Conservation (phyloP, 2,329 filamentous ascomycete species). For the Trichoderma sp. region DNA sequence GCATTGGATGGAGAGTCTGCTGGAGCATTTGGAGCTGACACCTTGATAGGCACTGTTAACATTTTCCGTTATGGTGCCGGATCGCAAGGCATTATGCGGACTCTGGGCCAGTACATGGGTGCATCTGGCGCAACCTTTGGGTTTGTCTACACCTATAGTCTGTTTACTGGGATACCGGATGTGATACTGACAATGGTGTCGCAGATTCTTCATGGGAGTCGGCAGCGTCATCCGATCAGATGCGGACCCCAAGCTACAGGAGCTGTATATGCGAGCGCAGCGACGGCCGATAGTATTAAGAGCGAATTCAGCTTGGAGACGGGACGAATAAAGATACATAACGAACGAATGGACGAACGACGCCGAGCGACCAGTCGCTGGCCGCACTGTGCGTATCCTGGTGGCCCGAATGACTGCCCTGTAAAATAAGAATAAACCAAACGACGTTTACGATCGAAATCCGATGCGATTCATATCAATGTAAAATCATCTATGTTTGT, state of each 20-base stretch:
- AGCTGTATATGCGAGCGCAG: slow-evolving; percentile 73
- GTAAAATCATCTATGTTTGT: slow-evolving; percentile 3
- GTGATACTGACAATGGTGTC: slow-evolving; percentile 23
- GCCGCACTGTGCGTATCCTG: background rate
- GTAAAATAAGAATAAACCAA: slow-evolving; percentile 17
- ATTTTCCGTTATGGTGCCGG: slow-evolving; percentile 95
- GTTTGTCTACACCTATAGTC: slow-evolving; percentile 34
- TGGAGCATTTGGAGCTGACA: slow-evolving; percentile 2
- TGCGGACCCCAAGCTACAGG: slow-evolving; percentile 69
- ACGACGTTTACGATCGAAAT: slow-evolving; percentile 13
- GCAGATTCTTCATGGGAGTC: slow-evolving; percentile 95
- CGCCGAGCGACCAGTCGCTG: background rate
- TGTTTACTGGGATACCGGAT: background rate
- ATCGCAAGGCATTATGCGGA: slow-evolving; percentile 89
- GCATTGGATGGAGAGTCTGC: slow-evolving; percentile 9
- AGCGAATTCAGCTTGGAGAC: slow-evolving; percentile 40
- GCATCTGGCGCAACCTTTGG: slow-evolving; percentile 95
- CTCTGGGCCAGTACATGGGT: slow-evolving; percentile 93
- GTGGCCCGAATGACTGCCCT: slow-evolving; percentile 11
- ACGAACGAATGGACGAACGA: slow-evolving; percentile 10
- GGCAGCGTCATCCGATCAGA: slow-evolving; percentile 95
- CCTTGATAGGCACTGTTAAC: slow-evolving; percentile 73
- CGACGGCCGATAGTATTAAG: slow-evolving; percentile 67
- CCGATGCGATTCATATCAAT: slow-evolving; percentile 2
- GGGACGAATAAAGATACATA: slow-evolving; percentile 10